Evolutionary conservation across 345 rosid species (phyloP), one percentile per base, ranked within the genome.

Genomic region (Trapa incisa): DNA sequence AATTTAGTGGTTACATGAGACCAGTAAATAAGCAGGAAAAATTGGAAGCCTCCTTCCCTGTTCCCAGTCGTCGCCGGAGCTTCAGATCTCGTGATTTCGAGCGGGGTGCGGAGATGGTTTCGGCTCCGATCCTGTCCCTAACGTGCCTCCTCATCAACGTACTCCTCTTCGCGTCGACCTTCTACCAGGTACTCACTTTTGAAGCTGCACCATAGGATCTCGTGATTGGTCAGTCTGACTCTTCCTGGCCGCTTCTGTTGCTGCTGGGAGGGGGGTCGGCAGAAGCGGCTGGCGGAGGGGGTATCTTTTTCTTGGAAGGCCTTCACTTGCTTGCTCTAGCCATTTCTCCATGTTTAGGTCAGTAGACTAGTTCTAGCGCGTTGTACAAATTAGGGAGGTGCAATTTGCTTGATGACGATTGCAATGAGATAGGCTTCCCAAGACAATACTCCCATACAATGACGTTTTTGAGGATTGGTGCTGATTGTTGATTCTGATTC

Each of bases 121-220:
- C 83, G 88, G 75, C 80, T 37, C 77, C 88, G 79, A 33, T 84
- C 67, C 73, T 88, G 62, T 82, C 92, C 87, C 38, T 93, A 67
- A 67, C 83, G 70, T 86, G 79, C 68, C 80, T 85, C 68, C 68
- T 82, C 75, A 39, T 79, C 67, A 81, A 79, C 78, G 63, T 88
- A 54, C 87, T 87, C 50, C 91, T 93, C 70, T 73, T 88, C 74
- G 88, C 85, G 43, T 79, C 87, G 69, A 75, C 80, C 80, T 86
- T 88, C 68, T 81, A 86, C 69, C 86, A 85, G 88, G 99, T 90
- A 71, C 22, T 16, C 56, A 17, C 56, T 50, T 16, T 17, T 17
- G 29, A 16, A 50, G 5, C 56, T 53, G 61, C 45, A 64, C 33
- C 36, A 38, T 50, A 3, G 60, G 6, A 29, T 67, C 37, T 15